Evolutionary conservation across 2,329 filamentous ascomycete species (phyloP).

Genomic region (Malbranchea cinnamomea): DNA sequence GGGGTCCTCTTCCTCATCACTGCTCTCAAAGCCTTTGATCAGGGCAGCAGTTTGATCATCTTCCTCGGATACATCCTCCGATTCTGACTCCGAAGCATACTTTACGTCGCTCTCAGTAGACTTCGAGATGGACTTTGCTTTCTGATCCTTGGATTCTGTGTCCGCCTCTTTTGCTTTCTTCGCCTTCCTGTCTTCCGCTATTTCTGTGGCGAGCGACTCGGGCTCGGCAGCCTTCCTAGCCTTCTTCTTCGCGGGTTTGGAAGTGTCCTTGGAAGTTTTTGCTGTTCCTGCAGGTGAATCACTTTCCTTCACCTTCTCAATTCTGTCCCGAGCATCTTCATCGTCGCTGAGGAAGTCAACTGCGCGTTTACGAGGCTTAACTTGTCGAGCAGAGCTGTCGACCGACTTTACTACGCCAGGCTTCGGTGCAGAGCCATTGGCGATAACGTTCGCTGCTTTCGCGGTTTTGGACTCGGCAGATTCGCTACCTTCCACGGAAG

Average conservation of each 20-base stretch:
- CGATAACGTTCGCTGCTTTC: slow-evolving; percentile 15
- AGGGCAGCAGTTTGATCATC: slow-evolving; percentile 41
- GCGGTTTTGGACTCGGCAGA: no score
- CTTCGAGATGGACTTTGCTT: slow-evolving; percentile 17
- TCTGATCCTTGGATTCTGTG: slow-evolving; percentile 7
- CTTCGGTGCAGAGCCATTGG: slow-evolving; percentile 11
- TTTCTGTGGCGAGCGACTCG: slow-evolving; percentile 7
- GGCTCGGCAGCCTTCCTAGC: slow-evolving; percentile 19
- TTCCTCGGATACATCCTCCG: slow-evolving; percentile 14
- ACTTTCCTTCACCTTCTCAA: slow-evolving; percentile 37
- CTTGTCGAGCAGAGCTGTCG: slow-evolving; percentile 20
- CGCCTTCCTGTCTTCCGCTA: slow-evolving; percentile 16
- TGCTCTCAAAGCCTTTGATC: slow-evolving; percentile 41
- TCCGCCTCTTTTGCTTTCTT: slow-evolving; percentile 10
- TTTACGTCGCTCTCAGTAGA: slow-evolving; percentile 29
- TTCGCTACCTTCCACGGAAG: no score
- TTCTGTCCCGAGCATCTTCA: slow-evolving; percentile 19
- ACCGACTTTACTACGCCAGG: slow-evolving; percentile 18
- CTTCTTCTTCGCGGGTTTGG: slow-evolving; percentile 30
- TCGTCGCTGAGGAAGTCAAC: slow-evolving; percentile 34
- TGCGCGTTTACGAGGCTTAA: slow-evolving; percentile 32
- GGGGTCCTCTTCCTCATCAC: slow-evolving; percentile 35
- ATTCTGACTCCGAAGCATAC: slow-evolving; percentile 20
- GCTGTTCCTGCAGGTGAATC: slow-evolving; percentile 30
- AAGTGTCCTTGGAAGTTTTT: slow-evolving; percentile 15